phyloP scores from a whole-genome alignment of 164 flowering plant species.

The Buxus sempervirens region DNA sequence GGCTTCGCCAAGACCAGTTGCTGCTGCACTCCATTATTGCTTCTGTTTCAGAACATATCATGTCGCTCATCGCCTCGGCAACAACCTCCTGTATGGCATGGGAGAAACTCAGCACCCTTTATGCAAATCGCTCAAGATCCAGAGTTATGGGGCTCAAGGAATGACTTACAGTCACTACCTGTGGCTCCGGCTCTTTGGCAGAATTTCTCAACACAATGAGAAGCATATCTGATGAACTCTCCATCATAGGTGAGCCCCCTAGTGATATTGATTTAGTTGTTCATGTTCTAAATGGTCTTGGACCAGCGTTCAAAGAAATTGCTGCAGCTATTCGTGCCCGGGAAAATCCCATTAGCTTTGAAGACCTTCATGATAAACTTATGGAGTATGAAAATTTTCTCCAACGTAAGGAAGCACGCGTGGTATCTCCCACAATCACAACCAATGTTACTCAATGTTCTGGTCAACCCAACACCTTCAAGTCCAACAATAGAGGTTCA shows the following conservation, averaged over 20 bases:
- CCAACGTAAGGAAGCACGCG: no score
- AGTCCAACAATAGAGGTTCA: not conserved
- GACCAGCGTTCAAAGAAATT: not conserved
- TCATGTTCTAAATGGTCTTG: not conserved
- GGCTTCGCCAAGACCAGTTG: conserved; percentile 8
- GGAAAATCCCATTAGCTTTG: not conserved
- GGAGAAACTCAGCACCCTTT: not conserved
- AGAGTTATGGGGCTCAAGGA: conserved; percentile 5
- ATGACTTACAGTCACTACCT: not conserved
- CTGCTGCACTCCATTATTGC: not conserved
- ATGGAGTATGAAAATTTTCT: not conserved
- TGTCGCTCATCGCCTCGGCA: conserved; percentile 8
- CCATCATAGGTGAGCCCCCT: not conserved
- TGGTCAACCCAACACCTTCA: not conserved
- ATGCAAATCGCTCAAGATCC: conserved; percentile 12
- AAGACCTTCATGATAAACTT: conserved; percentile 6
- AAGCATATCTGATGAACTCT: not conserved
- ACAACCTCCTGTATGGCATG: conserved; percentile 6
- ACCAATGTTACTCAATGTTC: not conserved
- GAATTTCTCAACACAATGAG: not conserved
- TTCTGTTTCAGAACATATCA: not conserved
- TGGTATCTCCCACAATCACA: not conserved
- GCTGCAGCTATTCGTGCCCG: not conserved
- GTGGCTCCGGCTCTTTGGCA: not conserved
- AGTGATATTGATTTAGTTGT: not conserved